Evolutionary conservation across 331 rosid species (phyloP).

Genomic region (Spiraea crenata): DNA sequence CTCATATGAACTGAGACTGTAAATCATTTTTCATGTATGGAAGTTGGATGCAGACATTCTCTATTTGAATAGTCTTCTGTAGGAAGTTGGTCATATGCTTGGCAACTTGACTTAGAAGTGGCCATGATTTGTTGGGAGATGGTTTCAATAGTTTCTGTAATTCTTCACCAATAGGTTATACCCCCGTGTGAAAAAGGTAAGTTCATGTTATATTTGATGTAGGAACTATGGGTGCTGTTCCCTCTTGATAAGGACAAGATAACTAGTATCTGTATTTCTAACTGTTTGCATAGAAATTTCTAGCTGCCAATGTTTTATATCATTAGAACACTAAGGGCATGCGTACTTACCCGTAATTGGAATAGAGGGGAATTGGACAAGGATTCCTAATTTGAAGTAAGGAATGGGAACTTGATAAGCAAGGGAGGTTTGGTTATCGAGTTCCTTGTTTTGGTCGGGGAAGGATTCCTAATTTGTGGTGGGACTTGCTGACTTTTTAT

Average conservation of each 20-base stretch:
- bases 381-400: too few relatives aligned
- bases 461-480: too few relatives aligned
- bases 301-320: not conserved
- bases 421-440: too few relatives aligned
- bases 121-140: not conserved
- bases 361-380: too few relatives aligned
- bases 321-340: too few relatives aligned
- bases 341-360: too few relatives aligned
- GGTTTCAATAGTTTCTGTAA: not conserved
- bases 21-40: not conserved
- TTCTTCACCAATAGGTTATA: not conserved
- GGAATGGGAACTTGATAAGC: too few relatives aligned
- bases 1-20: not conserved
- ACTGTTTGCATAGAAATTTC: not conserved
- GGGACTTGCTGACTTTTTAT: too few relatives aligned
- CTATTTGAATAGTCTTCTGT: not conserved
- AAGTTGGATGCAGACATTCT: not conserved
- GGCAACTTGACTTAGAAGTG: not conserved
- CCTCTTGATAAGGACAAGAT: too few relatives aligned
- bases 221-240: not conserved
- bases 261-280: too few relatives aligned
- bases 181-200: not conserved
- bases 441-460: too few relatives aligned
- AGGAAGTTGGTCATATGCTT: constrained; percentile 3
- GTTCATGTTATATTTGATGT: not conserved